Base-by-base conservation (phyloP, 2,329 filamentous ascomycete species). In the Talaromyces funiculosus region DNA sequence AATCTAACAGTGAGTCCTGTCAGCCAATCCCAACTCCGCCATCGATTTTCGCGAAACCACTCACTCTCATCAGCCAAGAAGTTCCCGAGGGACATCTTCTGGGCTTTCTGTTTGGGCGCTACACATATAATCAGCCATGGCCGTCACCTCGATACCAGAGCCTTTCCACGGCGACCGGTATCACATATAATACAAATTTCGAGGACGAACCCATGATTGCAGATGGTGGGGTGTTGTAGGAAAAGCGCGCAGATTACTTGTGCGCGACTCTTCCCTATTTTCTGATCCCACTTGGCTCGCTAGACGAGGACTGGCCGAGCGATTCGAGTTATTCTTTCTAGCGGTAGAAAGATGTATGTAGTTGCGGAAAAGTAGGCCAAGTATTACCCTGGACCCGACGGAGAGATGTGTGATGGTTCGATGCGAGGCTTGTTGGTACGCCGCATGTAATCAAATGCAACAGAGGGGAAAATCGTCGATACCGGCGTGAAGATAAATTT, bases 51-150 rank as follows among this genome's bases (percentile, higher is more conserved):
- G 59, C 47, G 47, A 49, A 22, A 45, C 56, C 57, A 82, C 90
- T 79, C 84, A 97, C 93, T 88, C 78, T 91, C 85, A 78, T 97
- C 91, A 75, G 84, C 84, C 83, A 99, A 85, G 85, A 99, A 99
- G 80, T 91, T 90, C 83, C 91, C 90, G 75, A 97, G 87, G 82
- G 90, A 91, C 90, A 99, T 93, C 84, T 95, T 99, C 86, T 96
- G 89, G 78, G 86, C 84, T 80, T 96, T 88, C 82, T 91, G 90
- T 82, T 95, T 95, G 78, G 92, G 93, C 84, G 90, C 92, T 96
- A 73, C 63, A 74, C 53, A 60, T 57, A 63, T 68, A 64, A 76
- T 85, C 70, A 86, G 83, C 74, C 71, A 65, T 64, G 64, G 68
- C 62, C 57, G 64, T 57, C 20, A 16, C 56, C 53, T 45, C 26